A percentile compares a stretch with the other conserved stretches of the same genome.
Conservation (phyloP, 108 stramenopile species). For the Skeletonema tropicum region DNA sequence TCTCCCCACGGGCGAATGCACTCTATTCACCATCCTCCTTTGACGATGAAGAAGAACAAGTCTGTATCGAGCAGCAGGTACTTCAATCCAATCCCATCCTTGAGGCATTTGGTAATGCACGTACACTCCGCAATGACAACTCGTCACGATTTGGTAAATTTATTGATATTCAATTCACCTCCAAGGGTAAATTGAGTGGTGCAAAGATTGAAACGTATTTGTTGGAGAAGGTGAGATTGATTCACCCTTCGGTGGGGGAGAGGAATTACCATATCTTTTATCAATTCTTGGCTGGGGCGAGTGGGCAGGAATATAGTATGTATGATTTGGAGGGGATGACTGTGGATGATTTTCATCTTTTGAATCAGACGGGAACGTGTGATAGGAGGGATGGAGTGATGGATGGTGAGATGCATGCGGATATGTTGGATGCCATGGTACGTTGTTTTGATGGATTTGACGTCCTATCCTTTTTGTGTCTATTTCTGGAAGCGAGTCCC, state of each 20-base stretch:
- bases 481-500: background rate
- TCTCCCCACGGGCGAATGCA: constrained; percentile 4
- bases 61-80: constrained; percentile 90
- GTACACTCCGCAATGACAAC: constrained; percentile 96
- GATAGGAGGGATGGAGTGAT: constrained; percentile 84
- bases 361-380: constrained; percentile 74
- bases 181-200: constrained; percentile 78
- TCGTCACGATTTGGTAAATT: constrained; percentile 88
- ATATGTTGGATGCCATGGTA: constrained; percentile 89
- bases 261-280: constrained; percentile 93
- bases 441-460: constrained; percentile 6
- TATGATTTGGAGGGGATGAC: constrained; percentile 54
- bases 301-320: constrained; percentile 54
- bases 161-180: constrained; percentile 83
- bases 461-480: background rate
- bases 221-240: constrained; percentile 93
- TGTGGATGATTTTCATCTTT: constrained; percentile 63
- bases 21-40: constrained; percentile 3
- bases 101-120: constrained; percentile 97
- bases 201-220: constrained; percentile 94
- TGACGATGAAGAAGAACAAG: constrained; percentile 23
- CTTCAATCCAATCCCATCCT: constrained; percentile 94
- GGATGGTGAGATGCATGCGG: constrained; percentile 80
- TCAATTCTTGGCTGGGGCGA: constrained; percentile 82
- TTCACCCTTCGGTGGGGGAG: constrained; percentile 74